Percentiles rank a stretch among this genome's conserved stretches.
phyloP scores from a whole-genome alignment of 179 eudicot species.

The Corrigiola litoralis region DNA sequence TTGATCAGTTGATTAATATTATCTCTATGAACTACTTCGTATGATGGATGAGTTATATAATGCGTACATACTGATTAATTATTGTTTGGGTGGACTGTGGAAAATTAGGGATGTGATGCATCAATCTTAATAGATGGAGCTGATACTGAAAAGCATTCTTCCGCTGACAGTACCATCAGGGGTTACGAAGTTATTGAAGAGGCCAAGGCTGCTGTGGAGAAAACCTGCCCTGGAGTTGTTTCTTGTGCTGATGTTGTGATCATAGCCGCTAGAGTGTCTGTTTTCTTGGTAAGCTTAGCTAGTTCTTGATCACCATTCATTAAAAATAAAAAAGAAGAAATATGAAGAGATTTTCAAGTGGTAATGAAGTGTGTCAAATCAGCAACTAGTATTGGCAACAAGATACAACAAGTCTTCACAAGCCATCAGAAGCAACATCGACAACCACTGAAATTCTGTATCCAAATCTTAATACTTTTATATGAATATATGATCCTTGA shows the following conservation, averaged over 20 bases:
- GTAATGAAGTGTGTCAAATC: too few relatives aligned
- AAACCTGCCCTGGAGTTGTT: constrained; percentile 46
- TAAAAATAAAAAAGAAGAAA: too few relatives aligned
- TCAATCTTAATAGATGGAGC: constrained; percentile 51
- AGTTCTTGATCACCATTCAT: neutral
- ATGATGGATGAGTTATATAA: too few relatives aligned
- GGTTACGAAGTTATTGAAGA: constrained; percentile 46
- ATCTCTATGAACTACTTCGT: neutral
- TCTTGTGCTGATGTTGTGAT: constrained; percentile 67
- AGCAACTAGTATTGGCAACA: too few relatives aligned
- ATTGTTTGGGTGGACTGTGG: neutral
- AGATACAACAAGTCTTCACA: too few relatives aligned
- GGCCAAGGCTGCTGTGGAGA: constrained; percentile 42
- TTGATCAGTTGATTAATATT: neutral
- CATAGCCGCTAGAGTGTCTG: constrained; percentile 42
- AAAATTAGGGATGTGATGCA: constrained; percentile 58
- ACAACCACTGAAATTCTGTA: too few relatives aligned
- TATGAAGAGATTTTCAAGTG: too few relatives aligned
- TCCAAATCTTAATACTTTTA: too few relatives aligned
- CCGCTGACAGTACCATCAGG: constrained; percentile 34
- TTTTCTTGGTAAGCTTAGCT: constrained; percentile 34
- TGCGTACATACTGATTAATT: neutral
- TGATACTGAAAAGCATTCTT: constrained; percentile 34
- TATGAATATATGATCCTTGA: neutral
- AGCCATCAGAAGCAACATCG: too few relatives aligned